Evolutionary conservation across 768 basidiomycete species (phyloP).

Genomic region (Krasilnikovozyma curviuscula): DNA sequence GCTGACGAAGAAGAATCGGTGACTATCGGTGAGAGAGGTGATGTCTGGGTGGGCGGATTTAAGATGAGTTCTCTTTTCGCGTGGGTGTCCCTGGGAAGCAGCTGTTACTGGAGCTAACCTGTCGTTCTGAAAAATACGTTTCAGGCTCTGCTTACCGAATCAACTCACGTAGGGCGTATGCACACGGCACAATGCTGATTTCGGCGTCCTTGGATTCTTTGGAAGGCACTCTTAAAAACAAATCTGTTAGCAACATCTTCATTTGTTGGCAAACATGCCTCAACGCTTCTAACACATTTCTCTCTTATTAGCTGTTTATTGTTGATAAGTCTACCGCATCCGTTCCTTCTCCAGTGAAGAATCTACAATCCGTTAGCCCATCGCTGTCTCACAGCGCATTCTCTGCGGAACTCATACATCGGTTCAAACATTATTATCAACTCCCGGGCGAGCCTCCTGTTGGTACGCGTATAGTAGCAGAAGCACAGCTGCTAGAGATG

Average conservation of each 20-base stretch:
- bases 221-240: conserved; percentile 40
- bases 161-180: conserved; percentile 71
- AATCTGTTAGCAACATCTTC: conserved; percentile 17
- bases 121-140: conserved; percentile 35
- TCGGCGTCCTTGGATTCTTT: conserved; percentile 54
- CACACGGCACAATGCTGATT: conserved; percentile 97
- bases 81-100: conserved; percentile 5
- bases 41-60: conserved; percentile 10
- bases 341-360: conserved; percentile 79
- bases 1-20: conserved; percentile 41
- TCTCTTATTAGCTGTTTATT: conserved; percentile 43
- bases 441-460: conserved; percentile 18
- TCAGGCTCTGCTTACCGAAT: conserved; percentile 98
- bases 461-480: neutral
- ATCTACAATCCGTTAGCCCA: conserved; percentile 41
- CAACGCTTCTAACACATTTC: neutral
- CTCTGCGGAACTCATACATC: conserved; percentile 42
- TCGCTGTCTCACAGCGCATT: conserved; percentile 49
- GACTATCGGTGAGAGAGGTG: conserved; percentile 3
- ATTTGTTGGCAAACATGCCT: neutral
- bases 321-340: conserved; percentile 70
- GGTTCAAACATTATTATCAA: no score
- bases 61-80: conserved; percentile 14
- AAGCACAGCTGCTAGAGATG: conserved; percentile 13
- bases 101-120: neutral